Evolutionary conservation across 1,284 basidiomycete species (phyloP), one percentile per base, ranked within the genome.

Genomic region (Moesziomyces globuligerus): DNA sequence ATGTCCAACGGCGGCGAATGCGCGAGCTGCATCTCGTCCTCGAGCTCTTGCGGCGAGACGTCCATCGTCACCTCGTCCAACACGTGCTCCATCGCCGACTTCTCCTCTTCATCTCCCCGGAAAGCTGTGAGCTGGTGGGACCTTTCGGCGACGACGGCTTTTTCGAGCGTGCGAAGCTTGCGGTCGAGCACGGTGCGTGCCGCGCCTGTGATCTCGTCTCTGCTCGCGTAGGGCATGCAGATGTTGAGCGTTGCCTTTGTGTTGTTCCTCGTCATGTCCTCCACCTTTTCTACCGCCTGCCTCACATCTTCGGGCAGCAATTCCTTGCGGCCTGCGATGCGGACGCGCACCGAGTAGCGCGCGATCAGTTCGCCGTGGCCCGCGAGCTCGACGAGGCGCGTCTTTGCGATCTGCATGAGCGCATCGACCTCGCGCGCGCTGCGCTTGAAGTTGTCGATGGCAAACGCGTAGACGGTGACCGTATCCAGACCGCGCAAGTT

Each of bases 371-470:
- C 76, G 10, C 92, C 94, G 76, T 93, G 88, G 56, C 87, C 82
- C 56, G 89, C 91, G 10, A 99, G 86, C 82, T 97, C 92, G 25
- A 89, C 79, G 18, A 99, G 85, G 60, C 90, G 89, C n/a, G 88
- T 86, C 80, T 91, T 89, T 1, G 92, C 92, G 39, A 99, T 84
- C 18, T 85, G 83, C 93, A 98, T 94, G 62, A 98, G 85, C 7
- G 89, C 89, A 36, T 90, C 88, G 1, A 99, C 93, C 83, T 99
- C 96, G 7, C 89, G 89, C 51, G 87, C 85, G 1, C 90, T 86
- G n/a, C 96, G 87, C 71, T 91, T 91, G 85, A 98, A 98, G 84
- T 98, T 99, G 81, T 98, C 94, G 61, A 98, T 95, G 1, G 94
- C 89, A 83, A 99, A 98, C 4, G 94, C 93, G 78, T 96, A 99